Base-by-base conservation (phyloP, 108 stramenopile genomes). In the Conticribra guillardii region DNA sequence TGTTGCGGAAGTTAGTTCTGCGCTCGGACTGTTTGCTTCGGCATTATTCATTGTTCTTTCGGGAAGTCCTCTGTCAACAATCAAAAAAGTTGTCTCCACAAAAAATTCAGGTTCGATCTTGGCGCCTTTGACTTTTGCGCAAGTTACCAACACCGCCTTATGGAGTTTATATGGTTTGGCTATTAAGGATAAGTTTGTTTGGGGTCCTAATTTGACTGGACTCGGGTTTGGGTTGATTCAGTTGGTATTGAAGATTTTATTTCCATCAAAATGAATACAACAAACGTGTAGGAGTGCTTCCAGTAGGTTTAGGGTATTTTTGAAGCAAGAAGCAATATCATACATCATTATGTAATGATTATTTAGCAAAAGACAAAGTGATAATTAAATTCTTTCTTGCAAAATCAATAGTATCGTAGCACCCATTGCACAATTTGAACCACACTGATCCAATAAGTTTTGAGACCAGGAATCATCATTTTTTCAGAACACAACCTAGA, bases 101-200 rank as follows among this genome's bases (percentile, higher is more conserved):
- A 82, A 62, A 60, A 72, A 83, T 55, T 66, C 82, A 37, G 55
- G 52, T 4, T 76, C 81, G 4, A 85, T 85, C 28, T 65, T 85
- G 28, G 59, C 65, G 2, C 60, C 55, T 49, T 49, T 82, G 49
- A 81, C 84, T 9, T 60, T 76, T 31, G 84, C 84, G 17, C 82
- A 82, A 63, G 74, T 80, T 33, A 56, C 67, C 8, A 83, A 85
- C 53, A 82, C 84, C 21, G 66, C 81, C n/a, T 56, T 85, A 37
- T 85, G 84, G 84, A 77, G 79, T 67, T 64, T 30, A 0, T 85
- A 85, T 76, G 84, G 84, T 11, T 67, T 82, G 51, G 75, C 82
- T 16, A 74, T 71, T 11, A 66, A 64, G 44, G 81, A 85, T 50
- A 63, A 62, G 26, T 85, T 85, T 77, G 84, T 85, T 37, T 85